Conservation (phyloP, 192 early-diverging fungal genomes). For the Coemansia sp. region DNA sequence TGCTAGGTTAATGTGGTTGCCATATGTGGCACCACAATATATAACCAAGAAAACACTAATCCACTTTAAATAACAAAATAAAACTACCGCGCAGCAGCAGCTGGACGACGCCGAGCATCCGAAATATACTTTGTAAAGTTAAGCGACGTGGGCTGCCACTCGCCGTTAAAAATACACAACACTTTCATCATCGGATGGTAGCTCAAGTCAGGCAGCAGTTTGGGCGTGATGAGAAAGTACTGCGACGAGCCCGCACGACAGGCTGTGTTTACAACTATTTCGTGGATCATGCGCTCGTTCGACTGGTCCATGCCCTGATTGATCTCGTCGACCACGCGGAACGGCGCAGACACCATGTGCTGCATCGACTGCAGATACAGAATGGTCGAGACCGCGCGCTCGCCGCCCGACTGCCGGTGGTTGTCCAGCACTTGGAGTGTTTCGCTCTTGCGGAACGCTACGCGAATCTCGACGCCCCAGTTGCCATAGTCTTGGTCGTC, state of each 20-base stretch:
- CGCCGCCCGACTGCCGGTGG: constrained; percentile 95
- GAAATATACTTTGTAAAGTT: constrained; percentile 42
- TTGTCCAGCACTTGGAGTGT: constrained; percentile 79
- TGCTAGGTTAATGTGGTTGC: no score
- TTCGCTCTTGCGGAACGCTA: constrained; percentile 88
- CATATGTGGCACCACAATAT: no score
- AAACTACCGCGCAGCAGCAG: not conserved
- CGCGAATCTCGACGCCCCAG: constrained; percentile 94
- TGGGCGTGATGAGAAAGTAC: constrained; percentile 99
- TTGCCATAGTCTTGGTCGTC: constrained; percentile 80
- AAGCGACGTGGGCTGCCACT: constrained; percentile 71
- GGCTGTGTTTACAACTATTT: constrained; percentile 81
- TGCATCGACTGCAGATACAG: constrained; percentile 95
- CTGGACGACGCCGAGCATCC: constrained; percentile 16
- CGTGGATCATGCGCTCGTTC: constrained; percentile 95
- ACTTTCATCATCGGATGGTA: constrained; percentile 93
- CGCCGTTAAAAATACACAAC: constrained; percentile 92
- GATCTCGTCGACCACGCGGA: constrained; percentile 99
- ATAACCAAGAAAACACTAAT: no score
- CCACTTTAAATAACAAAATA: no score
- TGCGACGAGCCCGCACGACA: constrained; percentile 59
- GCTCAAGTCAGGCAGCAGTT: constrained; percentile 87
- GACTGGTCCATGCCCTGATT: constrained; percentile 99
- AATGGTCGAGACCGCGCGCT: constrained; percentile 94
- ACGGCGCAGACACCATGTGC: constrained; percentile 78